A percentile compares a stretch with the other conserved stretches of the same genome.
Conservation (phyloP, 805 yeast genomes). For the Kazachstania martiniae region DNA sequence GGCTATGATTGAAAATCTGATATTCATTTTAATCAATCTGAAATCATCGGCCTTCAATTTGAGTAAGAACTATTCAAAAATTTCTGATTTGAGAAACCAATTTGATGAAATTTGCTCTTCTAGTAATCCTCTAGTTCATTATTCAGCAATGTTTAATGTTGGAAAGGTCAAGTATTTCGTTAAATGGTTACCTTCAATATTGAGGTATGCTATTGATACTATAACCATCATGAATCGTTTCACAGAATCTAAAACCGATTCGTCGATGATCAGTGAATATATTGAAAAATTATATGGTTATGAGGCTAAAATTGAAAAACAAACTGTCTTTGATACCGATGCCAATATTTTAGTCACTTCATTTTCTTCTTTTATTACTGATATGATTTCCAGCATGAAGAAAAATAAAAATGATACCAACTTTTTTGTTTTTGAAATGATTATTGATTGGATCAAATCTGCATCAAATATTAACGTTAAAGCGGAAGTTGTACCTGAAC, state of each 20-base stretch:
- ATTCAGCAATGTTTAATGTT: conserved; percentile 5
- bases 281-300: conserved; percentile 12
- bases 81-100: conserved; percentile 12
- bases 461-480: conserved; percentile 1
- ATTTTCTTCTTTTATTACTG: conserved; percentile 19
- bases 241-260: conserved; percentile 4
- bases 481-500: conserved; percentile 1
- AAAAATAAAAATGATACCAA: conserved; percentile 31
- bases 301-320: conserved; percentile 3
- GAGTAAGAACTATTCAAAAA: conserved; percentile 10
- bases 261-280: too few relatives aligned
- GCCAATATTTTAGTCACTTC: conserved; percentile 9
- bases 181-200: conserved; percentile 27
- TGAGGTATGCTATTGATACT: conserved; percentile 24
- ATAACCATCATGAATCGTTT: conserved; percentile 7
- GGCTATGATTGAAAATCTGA: conserved; percentile 62
- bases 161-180: conserved; percentile 9
- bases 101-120: conserved; percentile 15
- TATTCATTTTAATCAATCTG: conserved; percentile 44
- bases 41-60: conserved; percentile 36
- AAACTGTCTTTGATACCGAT: conserved; percentile 11
- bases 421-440: conserved; percentile 39
- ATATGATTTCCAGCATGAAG: conserved; percentile 22
- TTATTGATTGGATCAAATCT: conserved; percentile 37
- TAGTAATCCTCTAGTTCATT: conserved; percentile 12